phyloP scores from a whole-genome alignment of 2,329 filamentous ascomycete genomes.

The Hymenoscyphus albidus region DNA sequence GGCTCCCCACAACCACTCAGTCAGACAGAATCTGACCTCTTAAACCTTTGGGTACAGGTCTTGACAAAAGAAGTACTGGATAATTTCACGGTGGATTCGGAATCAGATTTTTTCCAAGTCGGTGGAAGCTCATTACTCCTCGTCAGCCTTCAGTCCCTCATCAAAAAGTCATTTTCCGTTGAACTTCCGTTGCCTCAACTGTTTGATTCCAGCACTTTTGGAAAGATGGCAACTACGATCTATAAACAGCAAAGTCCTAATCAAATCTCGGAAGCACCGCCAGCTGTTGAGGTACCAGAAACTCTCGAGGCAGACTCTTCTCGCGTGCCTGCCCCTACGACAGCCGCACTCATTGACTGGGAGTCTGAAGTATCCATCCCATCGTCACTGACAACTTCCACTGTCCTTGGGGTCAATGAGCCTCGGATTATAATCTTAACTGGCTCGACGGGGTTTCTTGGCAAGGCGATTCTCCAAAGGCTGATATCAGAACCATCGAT shows the following conservation, averaged over 20 bases:
- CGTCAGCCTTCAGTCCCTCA: background rate
- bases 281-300: too few species aligned
- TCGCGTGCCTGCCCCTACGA: too few species aligned
- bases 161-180: background rate
- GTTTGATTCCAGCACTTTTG: background rate
- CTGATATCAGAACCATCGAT: constrained; percentile 36
- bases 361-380: background rate
- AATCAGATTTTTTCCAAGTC: background rate
- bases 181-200: background rate
- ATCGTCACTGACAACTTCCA: background rate
- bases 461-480: constrained; percentile 35
- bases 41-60: background rate
- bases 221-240: background rate
- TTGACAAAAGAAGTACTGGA: background rate
- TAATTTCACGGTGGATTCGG: background rate
- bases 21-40: background rate
- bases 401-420: background rate
- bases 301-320: too few species aligned
- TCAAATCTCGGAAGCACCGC: too few species aligned
- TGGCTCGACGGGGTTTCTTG: constrained; percentile 41
- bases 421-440: constrained; percentile 34
- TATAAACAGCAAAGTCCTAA: background rate
- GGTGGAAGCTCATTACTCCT: background rate
- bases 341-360: background rate
- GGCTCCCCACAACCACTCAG: background rate